Evolutionary conservation across 2,329 filamentous ascomycete species (phyloP).

Genomic region (Tolypocladium paradoxum): DNA sequence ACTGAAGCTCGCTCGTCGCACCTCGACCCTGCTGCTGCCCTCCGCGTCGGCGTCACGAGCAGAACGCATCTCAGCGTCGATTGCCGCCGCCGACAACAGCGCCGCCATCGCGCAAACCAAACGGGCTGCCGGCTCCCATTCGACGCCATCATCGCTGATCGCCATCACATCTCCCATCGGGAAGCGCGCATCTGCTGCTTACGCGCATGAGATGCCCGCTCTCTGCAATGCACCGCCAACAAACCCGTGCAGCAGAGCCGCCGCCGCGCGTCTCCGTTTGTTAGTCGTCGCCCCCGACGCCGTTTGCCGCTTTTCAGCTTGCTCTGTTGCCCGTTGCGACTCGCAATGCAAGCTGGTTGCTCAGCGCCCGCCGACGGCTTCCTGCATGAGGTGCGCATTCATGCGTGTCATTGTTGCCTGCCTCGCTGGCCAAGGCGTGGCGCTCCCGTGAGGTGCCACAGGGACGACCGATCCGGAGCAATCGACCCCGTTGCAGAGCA

Average conservation of each 20-base stretch:
- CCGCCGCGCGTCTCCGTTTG: neutral
- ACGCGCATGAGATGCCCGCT: neutral
- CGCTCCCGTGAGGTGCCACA: neutral
- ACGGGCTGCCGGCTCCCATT: neutral
- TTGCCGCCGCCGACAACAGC: neutral
- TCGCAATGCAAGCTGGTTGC: neutral
- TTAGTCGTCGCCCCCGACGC: neutral
- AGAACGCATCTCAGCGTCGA: neutral
- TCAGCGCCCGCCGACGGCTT: neutral
- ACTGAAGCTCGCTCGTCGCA: neutral
- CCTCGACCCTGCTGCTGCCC: neutral
- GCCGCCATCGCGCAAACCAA: neutral
- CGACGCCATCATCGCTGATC: neutral
- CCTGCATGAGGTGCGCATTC: neutral
- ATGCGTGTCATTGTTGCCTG: neutral
- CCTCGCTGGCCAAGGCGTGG: neutral
- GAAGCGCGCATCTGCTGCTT: neutral
- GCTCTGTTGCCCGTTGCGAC: neutral
- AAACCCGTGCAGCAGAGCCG: neutral
- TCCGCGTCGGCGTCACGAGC: neutral
- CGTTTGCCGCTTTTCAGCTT: neutral
- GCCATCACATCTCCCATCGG: neutral
- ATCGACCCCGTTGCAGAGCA: neutral
- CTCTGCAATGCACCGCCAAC: conserved; percentile 1
- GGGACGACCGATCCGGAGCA: neutral